A percentile compares a stretch with the other conserved stretches of the same genome.
Conservation (phyloP, 345 rosid species). For the Rubroshorea leprosula region DNA sequence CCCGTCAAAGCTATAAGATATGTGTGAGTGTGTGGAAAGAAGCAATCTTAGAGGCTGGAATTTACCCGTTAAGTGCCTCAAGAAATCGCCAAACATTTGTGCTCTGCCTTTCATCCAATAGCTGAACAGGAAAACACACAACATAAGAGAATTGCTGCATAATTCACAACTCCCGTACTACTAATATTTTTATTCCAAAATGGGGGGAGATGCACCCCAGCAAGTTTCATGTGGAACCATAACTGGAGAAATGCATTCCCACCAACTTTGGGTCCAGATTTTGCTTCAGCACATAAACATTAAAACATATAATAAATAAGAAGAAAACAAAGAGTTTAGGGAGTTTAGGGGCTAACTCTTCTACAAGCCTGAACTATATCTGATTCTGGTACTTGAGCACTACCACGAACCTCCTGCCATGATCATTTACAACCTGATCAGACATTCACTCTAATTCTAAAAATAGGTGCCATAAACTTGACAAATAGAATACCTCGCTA, state of each 20-base stretch:
- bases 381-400: constrained; percentile 34
- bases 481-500: constrained; percentile 42
- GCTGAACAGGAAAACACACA: too few species aligned
- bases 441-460: background rate
- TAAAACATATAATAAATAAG: too few species aligned
- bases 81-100: constrained; percentile 56
- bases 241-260: too few species aligned
- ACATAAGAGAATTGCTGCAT: too few species aligned
- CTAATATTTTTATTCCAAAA: too few species aligned
- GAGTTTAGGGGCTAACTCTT: constrained; percentile 38
- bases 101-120: constrained; percentile 61
- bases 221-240: too few species aligned
- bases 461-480: background rate
- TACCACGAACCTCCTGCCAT: constrained; percentile 41
- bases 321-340: too few species aligned
- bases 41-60: background rate
- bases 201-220: too few species aligned
- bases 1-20: too few species aligned
- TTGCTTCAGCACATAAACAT: too few species aligned
- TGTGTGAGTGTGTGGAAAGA: background rate
- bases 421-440: constrained; percentile 13
- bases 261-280: too few species aligned
- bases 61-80: constrained; percentile 53
- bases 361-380: constrained; percentile 43
- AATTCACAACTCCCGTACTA: too few species aligned